These are phyloP conservation scores for Afroboletus lepidellus DNA, from an alignment of 1,284 basidiomycete genomes.

Conservation along the genomic window DNA sequence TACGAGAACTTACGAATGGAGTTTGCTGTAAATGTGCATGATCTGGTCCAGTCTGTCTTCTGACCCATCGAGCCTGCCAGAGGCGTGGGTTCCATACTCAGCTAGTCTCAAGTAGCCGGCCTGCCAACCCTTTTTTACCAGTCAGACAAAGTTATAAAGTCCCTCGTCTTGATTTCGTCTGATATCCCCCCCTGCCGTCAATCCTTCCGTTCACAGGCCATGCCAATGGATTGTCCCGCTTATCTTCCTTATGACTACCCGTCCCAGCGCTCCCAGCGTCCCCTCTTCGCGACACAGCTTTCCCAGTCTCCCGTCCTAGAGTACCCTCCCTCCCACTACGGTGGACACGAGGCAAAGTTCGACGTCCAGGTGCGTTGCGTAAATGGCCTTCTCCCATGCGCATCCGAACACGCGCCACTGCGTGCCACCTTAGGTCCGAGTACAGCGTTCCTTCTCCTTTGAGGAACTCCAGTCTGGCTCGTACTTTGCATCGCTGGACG, in stretches of 20 bases:
- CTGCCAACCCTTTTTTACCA: constrained; percentile 18
- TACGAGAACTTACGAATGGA: constrained; percentile 30
- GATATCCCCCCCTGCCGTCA: constrained; percentile 22
- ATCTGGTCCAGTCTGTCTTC: constrained; percentile 31
- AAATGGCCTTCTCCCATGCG: not conserved
- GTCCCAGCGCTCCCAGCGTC: not conserved
- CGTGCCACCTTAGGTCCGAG: constrained; percentile 23
- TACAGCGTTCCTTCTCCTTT: constrained; percentile 34
- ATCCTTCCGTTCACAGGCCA: constrained; percentile 5
- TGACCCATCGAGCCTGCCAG: constrained; percentile 32
- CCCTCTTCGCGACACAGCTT: not conserved
- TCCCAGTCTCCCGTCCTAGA: constrained; percentile 4
- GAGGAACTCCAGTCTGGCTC: constrained; percentile 36
- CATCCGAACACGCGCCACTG: constrained; percentile 2
- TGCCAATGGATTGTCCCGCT: constrained; percentile 18
- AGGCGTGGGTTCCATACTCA: constrained; percentile 33
- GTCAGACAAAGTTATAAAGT: constrained; percentile 35
- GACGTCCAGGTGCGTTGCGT: constrained; percentile 24
- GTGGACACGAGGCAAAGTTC: constrained; percentile 22
- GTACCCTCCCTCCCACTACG: not conserved
- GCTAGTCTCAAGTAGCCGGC: constrained; percentile 20
- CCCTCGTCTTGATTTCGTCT: constrained; percentile 7
- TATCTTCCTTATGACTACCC: constrained; percentile 9
- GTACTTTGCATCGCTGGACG: constrained; percentile 31
- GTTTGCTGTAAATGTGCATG: constrained; percentile 30